Evolutionary conservation across 352 stramenopile genomes (phyloP).

Genomic region (Elongisporangium undulatum): DNA sequence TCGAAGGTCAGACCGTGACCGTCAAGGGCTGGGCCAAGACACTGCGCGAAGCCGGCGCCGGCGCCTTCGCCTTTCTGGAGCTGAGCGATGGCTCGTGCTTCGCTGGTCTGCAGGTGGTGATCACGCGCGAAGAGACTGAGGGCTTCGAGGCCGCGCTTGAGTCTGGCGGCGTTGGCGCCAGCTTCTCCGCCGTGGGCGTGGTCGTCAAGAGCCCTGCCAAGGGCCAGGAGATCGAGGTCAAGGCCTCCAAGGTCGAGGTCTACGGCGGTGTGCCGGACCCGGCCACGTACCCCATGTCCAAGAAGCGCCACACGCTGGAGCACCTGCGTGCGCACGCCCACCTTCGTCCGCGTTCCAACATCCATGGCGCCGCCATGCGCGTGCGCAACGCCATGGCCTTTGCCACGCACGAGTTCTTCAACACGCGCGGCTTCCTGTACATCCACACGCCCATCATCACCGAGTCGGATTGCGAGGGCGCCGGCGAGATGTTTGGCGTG

Average conservation of each 20-base stretch:
- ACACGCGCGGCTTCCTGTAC: constrained; percentile 92
- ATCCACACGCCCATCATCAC: constrained; percentile 96
- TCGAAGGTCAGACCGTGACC: constrained; percentile 84
- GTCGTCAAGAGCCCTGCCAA: constrained; percentile 88
- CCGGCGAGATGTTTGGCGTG: constrained; percentile 96
- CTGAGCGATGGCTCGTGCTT: constrained; percentile 94
- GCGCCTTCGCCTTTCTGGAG: constrained; percentile 92
- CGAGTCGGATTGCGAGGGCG: constrained; percentile 96
- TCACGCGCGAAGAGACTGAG: constrained; percentile 68
- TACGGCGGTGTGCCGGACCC: constrained; percentile 84
- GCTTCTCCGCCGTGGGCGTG: constrained; percentile 73
- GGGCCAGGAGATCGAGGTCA: constrained; percentile 91
- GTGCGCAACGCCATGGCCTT: constrained; percentile 93
- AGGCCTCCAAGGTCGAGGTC: constrained; percentile 82
- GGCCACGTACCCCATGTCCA: constrained; percentile 90
- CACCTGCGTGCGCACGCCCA: constrained; percentile 92
- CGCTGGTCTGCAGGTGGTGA: constrained; percentile 84
- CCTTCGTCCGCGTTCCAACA: constrained; percentile 90
- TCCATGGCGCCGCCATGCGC: constrained; percentile 89
- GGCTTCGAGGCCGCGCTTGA: constrained; percentile 75
- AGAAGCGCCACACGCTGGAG: constrained; percentile 93
- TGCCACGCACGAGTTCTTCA: constrained; percentile 93
- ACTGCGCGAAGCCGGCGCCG: constrained; percentile 84
- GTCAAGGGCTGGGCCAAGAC: constrained; percentile 95
- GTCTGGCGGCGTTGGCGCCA: constrained; percentile 84